Evolutionary conservation across 768 basidiomycete genomes (phyloP), one percentile per base, ranked within the genome.

Genomic region (Tulasnella sp.): DNA sequence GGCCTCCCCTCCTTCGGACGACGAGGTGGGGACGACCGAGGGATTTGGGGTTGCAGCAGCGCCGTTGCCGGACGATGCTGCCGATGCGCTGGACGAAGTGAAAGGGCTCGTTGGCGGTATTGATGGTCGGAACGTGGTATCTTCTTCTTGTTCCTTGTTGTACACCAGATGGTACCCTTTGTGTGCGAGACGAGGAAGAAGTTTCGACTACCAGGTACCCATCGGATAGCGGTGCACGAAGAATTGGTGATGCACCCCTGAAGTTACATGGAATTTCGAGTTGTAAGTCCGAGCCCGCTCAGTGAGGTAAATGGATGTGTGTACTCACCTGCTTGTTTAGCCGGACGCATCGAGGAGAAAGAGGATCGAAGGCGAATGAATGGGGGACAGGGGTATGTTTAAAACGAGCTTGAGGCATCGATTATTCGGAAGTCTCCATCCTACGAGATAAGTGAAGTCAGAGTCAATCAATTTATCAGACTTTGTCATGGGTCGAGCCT

Each of bases 61-160:
- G 36, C 37, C n/a, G 40, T 25, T 42, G n/a, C n/a, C n/a, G 36
- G 67, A 22, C 1, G 67, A 29, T 37, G n/a, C n/a, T n/a, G 39
- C 36, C 42, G 31, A 15, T 81, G 83, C 67, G 22, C 74, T 58
- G 0, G 79, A 74, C 14, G 80, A 76, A 3, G 81, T 76, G 1
- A 83, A 79, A 14, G 83, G 82, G 17, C 67, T 82, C 78, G 19
- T 79, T 77, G 29, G 77, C 72, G 72, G 77, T 76, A 37, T 92
- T 91, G 70, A 89, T 0, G 91, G 88, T 1, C 85, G 88, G 80
- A 95, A 95, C 2, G 85, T 80, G 25, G 70, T 54, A 19, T 93
- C 93, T 77, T 97, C 95, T 69, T 95, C 94, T 39, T 93, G 91
- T 79, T 96, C 94, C 80, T 91, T 94, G 83, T 96, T 94, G 80